Base-by-base conservation (phyloP, 2,329 filamentous ascomycete genomes). In the Penicillium sp. region DNA sequence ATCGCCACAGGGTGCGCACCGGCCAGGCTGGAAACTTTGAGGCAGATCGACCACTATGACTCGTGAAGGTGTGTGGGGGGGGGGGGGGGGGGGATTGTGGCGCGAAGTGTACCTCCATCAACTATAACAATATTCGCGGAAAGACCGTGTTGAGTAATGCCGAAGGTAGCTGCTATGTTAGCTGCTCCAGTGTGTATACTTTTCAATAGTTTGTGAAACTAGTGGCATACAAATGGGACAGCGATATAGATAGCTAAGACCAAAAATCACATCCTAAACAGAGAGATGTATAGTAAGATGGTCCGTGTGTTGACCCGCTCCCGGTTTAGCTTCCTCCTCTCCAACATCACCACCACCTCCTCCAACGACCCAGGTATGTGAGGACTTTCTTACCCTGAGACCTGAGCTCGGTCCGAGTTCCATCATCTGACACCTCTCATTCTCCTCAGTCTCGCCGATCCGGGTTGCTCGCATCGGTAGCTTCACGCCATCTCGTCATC, bases 401-500 rank as follows among this genome's bases (percentile, higher is more conserved):
- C 24, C 23, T 13, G 29, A 23, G 51, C 53, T 56, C 45, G 49
- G 49, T 52, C 46, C 55, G 49, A 53, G 24, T 52, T 28, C 41
- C 56, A 56, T 62, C 58, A 62, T 62, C 60, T 61, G 60, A 61
- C 58, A 60, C 45, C 49, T 59, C 47, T 29, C 36, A 39, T 51
- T 45, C 42, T 38, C 39, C 23, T 7, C 47, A 53, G 51, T 44
- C 31, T 50, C 56, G 52, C 57, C 55, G 56, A 62, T 64, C 52
- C 52, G 57, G 58, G 56, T 45, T 60, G 56, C 52, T 61, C 58
- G 53, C 60, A 63, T 63, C 54, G 53, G 55, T 60, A 63, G 60
- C 60, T 61, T 49, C 49, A 52, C 59, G 57, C 60, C 55, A 62
- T 62, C 57, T 60, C 60, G 60, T 63, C 59, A 62, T 63, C 45